Percentiles rank a stretch among this genome's conserved stretches.
Evolutionary conservation across 192 early-diverging fungal species (phyloP).

Genomic region (Gamsiella multidivaricata): DNA sequence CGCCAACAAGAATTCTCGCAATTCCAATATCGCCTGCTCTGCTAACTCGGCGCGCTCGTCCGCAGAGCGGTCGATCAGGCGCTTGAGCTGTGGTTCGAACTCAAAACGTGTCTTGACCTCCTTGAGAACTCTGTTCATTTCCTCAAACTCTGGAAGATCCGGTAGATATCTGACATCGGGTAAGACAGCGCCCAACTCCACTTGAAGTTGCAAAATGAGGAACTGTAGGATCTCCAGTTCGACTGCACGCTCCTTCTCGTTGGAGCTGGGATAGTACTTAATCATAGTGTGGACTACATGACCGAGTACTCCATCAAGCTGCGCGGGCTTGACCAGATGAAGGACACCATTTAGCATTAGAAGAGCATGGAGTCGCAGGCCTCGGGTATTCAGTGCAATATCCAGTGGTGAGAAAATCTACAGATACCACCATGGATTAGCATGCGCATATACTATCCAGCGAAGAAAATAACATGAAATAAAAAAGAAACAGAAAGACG

Average conservation of each 20-base stretch:
- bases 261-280: constrained; percentile 12
- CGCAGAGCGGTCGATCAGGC: constrained; percentile 10
- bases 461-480: background rate
- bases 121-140: constrained; percentile 25
- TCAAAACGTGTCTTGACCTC: background rate
- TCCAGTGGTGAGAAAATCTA: constrained; percentile 38
- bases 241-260: background rate
- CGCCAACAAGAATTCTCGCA: constrained; percentile 15
- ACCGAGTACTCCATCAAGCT: constrained; percentile 22
- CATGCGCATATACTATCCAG: too few relatives aligned
- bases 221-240: constrained; percentile 12
- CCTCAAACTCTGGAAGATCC: constrained; percentile 7
- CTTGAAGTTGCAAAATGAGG: constrained; percentile 26
- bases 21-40: constrained; percentile 29
- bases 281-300: constrained; percentile 15
- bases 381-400: constrained; percentile 26
- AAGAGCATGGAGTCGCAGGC: constrained; percentile 22
- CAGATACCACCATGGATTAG: background rate
- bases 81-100: constrained; percentile 15
- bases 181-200: background rate
- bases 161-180: constrained; percentile 28
- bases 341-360: constrained; percentile 9
- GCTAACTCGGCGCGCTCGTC: constrained; percentile 30
- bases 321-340: background rate
- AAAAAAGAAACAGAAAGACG: too few relatives aligned